Percentiles rank a stretch among this genome's conserved stretches.
These are phyloP conservation scores for Trichoderma sp. DNA, from an alignment of 2,329 filamentous ascomycete species.

Conservation along the genomic window DNA sequence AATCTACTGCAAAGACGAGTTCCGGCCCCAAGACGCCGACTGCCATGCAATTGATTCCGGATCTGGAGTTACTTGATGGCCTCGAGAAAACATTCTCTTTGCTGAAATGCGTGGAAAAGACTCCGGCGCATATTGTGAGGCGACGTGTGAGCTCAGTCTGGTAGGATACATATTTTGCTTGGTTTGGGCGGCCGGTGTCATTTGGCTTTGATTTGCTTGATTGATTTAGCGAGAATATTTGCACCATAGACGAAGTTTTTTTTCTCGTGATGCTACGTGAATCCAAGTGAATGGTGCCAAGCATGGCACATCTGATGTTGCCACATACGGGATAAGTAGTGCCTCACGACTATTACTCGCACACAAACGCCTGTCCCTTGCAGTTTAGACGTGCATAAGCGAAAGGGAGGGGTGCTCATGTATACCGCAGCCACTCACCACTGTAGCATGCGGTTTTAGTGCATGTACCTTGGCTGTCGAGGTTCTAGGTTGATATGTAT, in stretches of 20 bases:
- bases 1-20: neutral
- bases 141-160: conserved; percentile 24
- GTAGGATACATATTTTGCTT: conserved; percentile 4
- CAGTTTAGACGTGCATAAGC: neutral
- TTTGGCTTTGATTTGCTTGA: neutral
- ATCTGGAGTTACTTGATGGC: conserved; percentile 8
- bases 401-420: neutral
- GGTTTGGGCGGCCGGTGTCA: neutral
- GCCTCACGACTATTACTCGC: neutral
- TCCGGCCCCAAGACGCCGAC: conserved; percentile 25
- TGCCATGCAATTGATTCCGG: conserved; percentile 23
- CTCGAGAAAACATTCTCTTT: conserved; percentile 17
- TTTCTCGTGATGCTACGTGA: neutral
- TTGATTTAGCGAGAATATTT: neutral
- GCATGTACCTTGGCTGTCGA: neutral
- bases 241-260: neutral
- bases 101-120: conserved; percentile 22
- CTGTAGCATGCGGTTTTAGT: neutral
- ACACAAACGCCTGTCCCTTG: neutral
- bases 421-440: neutral
- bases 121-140: neutral
- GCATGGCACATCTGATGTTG: neutral
- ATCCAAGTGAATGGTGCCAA: neutral
- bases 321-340: neutral
- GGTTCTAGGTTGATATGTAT: no score